Evolutionary conservation across 192 early-diverging fungal genomes (phyloP).

Genomic region (Gaertneriomyces semiglobifer): DNA sequence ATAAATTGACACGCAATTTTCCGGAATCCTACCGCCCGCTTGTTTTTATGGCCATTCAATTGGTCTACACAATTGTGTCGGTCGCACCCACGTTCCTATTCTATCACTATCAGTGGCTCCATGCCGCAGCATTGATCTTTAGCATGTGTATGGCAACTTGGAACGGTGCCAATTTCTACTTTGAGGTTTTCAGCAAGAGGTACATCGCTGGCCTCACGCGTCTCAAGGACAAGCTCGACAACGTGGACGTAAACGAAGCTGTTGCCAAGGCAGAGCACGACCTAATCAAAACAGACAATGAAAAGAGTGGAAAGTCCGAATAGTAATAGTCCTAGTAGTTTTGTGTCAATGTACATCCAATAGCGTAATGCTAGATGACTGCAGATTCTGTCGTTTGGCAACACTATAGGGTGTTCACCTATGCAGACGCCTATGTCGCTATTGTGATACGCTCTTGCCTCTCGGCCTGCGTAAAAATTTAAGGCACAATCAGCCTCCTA

Average conservation of each 20-base stretch:
- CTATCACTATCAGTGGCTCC: conserved; percentile 52
- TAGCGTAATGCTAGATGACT: too few species aligned
- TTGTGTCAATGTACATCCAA: too few species aligned
- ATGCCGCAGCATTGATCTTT: conserved; percentile 51
- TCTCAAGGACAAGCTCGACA: conserved; percentile 27
- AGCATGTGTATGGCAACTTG: conserved; percentile 57
- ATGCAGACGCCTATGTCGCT: too few species aligned
- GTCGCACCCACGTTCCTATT: conserved; percentile 45
- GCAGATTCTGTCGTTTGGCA: too few species aligned
- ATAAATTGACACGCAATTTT: background rate
- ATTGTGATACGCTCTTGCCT: too few species aligned
- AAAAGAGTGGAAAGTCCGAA: too few species aligned
- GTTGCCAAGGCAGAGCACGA: too few species aligned
- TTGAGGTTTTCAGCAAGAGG: conserved; percentile 63
- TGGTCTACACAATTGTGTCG: conserved; percentile 52
- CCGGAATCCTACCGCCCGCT: conserved; percentile 49
- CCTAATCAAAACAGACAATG: too few species aligned
- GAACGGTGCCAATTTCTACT: conserved; percentile 69
- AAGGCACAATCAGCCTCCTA: too few species aligned
- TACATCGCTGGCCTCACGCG: conserved; percentile 39
- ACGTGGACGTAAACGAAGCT: background rate
- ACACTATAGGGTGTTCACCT: too few species aligned
- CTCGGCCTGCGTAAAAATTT: too few species aligned
- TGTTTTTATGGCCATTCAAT: conserved; percentile 61
- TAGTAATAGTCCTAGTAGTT: too few species aligned